Evolutionary conservation across 75 land plant species (phyloP).

Genomic region (Picea sitchensis): DNA sequence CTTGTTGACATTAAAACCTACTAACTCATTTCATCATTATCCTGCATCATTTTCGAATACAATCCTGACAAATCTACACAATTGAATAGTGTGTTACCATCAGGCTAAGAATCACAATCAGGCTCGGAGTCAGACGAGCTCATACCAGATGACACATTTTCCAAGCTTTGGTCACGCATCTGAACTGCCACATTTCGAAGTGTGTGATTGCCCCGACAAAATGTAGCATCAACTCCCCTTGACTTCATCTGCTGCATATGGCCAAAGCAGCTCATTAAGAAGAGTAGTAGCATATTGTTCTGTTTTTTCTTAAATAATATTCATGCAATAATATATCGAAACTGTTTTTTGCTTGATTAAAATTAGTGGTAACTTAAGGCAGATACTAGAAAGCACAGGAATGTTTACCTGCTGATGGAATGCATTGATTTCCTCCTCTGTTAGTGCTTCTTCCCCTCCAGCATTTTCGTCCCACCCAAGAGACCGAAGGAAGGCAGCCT

Average conservation of each 20-base stretch:
- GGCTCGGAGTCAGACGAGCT: constrained; percentile 7
- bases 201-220: not conserved
- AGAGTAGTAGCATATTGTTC: not conserved
- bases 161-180: not conserved
- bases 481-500: constrained; percentile 69
- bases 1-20: not conserved
- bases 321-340: not conserved
- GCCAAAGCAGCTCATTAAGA: not conserved
- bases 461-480: constrained; percentile 79
- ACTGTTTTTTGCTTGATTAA: not conserved
- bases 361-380: not conserved
- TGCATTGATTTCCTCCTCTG: constrained; percentile 76
- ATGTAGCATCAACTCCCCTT: not conserved
- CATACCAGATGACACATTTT: not conserved
- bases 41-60: constrained; percentile 1
- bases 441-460: constrained; percentile 54
- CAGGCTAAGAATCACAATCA: constrained; percentile 9
- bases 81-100: constrained; percentile 1
- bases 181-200: constrained; percentile 4
- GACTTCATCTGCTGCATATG: constrained; percentile 7
- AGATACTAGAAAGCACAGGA: too few species aligned
- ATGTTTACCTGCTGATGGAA: constrained; percentile 34
- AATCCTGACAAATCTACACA: constrained; percentile 5
- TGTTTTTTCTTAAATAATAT: too few species aligned
- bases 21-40: not conserved